Evolutionary conservation across 2,329 filamentous ascomycete species (phyloP), one percentile per base, ranked within the genome.

Genomic region (Neonectria magnoliae): DNA sequence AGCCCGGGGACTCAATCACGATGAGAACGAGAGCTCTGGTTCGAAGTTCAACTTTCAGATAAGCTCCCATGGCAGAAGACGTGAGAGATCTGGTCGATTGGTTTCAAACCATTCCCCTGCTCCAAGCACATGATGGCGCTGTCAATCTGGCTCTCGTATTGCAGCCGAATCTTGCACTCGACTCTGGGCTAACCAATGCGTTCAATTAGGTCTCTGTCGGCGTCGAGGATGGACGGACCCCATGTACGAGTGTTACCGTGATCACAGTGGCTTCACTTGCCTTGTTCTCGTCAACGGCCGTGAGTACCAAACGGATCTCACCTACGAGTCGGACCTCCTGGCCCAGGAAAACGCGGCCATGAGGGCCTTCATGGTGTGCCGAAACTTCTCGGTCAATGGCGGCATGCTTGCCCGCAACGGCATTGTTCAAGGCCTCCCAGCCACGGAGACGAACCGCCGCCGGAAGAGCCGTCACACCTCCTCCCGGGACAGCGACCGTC

Each of bases 351-450:
- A 95, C 75, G 95, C 95, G 27, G 95, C 95, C 65, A 97, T 97
- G 88, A 92, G 94, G 67, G 95, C 95, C 62, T 98, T 97, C 81
- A 95, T 97, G 89, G 96, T 98, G 71, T 98, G 95, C 85, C 91
- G 94, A 69, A 97, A 97, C 85, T 98, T 98, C 82, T 97, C 93
- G 60, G 93, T 97, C 79, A 98, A 97, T 78, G 94, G 97, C 74
- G 95, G 95, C 77, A 97, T 97, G 93, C 83, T 90, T 68, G 88
- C 88, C 67, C 86, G 88, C 69, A 91, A 90, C 75, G 88, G 88
- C 47, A 89, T 90, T 67, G 88, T 91, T 68, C 88, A 91, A 79
- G 88, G 88, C 54, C 83, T 91, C 41, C 88, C 88, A 14, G 86
- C 83, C 60, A 82, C 84, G 70, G 81, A 87, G 60, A 80, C 75